These are phyloP conservation scores for Chlorella vulgaris DNA, from an alignment of 139 green algal genomes.

Conservation along the genomic window DNA sequence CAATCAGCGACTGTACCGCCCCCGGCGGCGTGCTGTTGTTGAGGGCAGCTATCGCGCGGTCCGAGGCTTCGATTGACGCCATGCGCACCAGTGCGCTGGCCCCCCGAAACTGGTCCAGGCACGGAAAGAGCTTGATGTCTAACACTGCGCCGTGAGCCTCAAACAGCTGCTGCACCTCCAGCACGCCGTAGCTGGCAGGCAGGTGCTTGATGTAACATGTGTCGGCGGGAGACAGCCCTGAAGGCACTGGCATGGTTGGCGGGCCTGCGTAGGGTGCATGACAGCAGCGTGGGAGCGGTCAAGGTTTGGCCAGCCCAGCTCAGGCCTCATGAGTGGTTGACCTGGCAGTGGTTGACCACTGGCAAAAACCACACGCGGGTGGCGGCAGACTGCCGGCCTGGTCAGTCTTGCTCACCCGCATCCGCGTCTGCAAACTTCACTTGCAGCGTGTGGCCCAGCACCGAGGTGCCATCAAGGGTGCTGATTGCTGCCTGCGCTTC, in stretches of 20 bases:
- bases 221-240: constrained; percentile 46
- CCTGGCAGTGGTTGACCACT: not conserved
- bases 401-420: constrained; percentile 10
- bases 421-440: constrained; percentile 57
- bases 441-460: constrained; percentile 46
- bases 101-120: constrained; percentile 43
- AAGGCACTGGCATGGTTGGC: constrained; percentile 23
- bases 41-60: constrained; percentile 31
- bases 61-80: constrained; percentile 25
- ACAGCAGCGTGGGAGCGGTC: not conserved
- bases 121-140: constrained; percentile 55
- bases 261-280: constrained; percentile 2
- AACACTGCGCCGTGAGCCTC: constrained; percentile 37
- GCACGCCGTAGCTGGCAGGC: constrained; percentile 34
- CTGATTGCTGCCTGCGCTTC: constrained; percentile 43
- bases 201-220: constrained; percentile 53
- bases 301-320: too few species aligned
- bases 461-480: constrained; percentile 30
- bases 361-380: too few species aligned
- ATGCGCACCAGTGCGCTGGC: constrained; percentile 43
- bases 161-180: constrained; percentile 45
- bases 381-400: too few species aligned
- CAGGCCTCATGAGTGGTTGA: not conserved
- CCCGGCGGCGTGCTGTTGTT: constrained; percentile 40
- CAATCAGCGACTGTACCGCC: constrained; percentile 38